A percentile compares a stretch with the other conserved stretches of the same genome.
These are phyloP conservation scores for Cladosporium oxysporum DNA, from an alignment of 2,329 filamentous ascomycete genomes.

Conservation along the genomic window DNA sequence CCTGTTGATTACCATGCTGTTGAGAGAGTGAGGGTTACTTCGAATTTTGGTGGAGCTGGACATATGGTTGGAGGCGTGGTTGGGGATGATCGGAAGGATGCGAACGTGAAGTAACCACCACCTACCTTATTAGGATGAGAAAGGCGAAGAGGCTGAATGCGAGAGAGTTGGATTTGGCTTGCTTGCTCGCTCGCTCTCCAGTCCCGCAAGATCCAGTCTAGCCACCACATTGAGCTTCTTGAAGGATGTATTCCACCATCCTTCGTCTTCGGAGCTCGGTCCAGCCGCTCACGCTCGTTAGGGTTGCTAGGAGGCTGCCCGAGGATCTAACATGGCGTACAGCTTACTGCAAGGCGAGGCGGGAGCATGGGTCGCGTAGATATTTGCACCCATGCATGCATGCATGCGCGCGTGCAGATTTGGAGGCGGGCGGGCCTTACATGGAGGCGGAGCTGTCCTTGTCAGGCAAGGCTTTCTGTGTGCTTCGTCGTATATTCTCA, in stretches of 20 bases:
- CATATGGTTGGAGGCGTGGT: background rate
- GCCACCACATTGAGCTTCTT: background rate
- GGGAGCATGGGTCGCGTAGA: background rate
- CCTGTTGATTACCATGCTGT: background rate
- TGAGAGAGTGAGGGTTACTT: background rate
- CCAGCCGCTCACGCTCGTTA: background rate
- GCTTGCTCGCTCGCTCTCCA: background rate
- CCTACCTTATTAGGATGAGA: background rate
- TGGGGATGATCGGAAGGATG: background rate
- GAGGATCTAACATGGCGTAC: background rate
- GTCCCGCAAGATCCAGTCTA: background rate
- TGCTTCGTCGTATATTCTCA: constrained; percentile 4
- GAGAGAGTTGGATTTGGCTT: background rate
- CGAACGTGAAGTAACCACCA: background rate
- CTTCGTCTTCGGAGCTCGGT: background rate
- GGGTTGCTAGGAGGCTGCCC: background rate
- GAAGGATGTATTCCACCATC: background rate
- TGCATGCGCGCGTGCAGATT: constrained; percentile 1
- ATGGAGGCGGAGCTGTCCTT: background rate
- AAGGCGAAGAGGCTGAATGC: background rate
- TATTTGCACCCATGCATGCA: background rate
- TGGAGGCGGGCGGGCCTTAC: background rate
- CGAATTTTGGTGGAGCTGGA: background rate
- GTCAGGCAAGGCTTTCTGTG: background rate
- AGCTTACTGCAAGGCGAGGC: background rate